Evolutionary conservation across 768 basidiomycete genomes (phyloP), one percentile per base, ranked within the genome.

Genomic region (Leccinum fibrillosum): DNA sequence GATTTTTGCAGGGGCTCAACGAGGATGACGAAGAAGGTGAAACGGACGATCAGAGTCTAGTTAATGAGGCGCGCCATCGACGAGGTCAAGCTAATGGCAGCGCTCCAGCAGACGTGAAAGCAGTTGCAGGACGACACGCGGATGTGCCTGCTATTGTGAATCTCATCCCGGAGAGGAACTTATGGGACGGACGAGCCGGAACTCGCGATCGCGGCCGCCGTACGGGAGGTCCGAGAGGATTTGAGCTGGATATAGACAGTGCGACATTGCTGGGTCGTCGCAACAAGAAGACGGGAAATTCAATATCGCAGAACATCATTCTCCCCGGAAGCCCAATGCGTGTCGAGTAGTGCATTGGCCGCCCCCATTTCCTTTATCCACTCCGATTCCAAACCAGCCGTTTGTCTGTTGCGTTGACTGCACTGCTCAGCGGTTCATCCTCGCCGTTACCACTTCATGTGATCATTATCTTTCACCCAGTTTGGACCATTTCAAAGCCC

Each of bases 191-290:
- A 1, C 79, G 88, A 35, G 89, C 88, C 0, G 89, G 89, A n/a
- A 77, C 78, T 57, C 74, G 88, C n/a, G 89, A 89, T 72, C 77
- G 70, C 5, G 83, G 81, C 35, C 69, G 72, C 52, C 66, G 76
- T 26, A 28, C 61, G 26, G 61, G 68, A 52, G 65, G 66, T 25
- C 50, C 56, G 37, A 69, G 59, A 34, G 77, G 69, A 9, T 99
- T 99, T 67, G 92, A 98, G 69, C 81, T 99, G 56, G 89, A 94
- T 68, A 75, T 99, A 53, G 84, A 90, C 64, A 86, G 81, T 57
- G 92, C 97, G 23, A 98, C 96, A 3, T 74, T 98, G 1, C 79
- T 98, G 6, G 93, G 90, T 12, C 75, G 89, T 62, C 75, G 90
- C 58, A 85, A 85, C 63, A 79, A 75, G 59, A 77, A 75, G 23